Evolutionary conservation across 1,139 yeast species (phyloP), one percentile per base, ranked within the genome.

Genomic region (Debaryomyces nepalensis): DNA sequence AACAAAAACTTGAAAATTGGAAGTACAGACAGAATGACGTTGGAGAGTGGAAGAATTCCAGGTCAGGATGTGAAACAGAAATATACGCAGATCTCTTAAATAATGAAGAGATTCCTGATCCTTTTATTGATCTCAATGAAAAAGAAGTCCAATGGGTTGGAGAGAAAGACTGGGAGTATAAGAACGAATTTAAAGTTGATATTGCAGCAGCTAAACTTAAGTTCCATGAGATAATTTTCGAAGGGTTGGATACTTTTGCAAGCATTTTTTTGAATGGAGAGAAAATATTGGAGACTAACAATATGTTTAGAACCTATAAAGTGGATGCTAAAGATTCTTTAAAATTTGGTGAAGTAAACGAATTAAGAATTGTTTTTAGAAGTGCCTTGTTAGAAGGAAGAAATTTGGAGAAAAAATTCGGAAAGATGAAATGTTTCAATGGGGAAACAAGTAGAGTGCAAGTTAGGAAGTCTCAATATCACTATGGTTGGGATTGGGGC

Each of bases 401-500:
- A 33, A 39, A 53, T 38, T 42, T 59, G 46, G 64, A 61, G 51
- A 42, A 45, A 32, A 43, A 55, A 26, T 43, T 50, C 38, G 63
- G 62, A 4, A 45, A 18, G 42, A 45, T 46, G 36, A 50, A 49
- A 11, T 54, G 71, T 46, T 64, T 61, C 52, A 74, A 70, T 50
- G 79, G 78, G 2, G 77, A 72, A 35, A 41, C 66, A 5, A 54
- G 64, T 30, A 57, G 82, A 32, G 56, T 72, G 33, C 68, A 73
- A 43, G 68, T 71, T 7, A 59, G 82, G 46, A 77, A 77, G 52
- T 78, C 82, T 0, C 82, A 75, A 52, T 77, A 75, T 50, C 81
- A 77, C 46, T 77, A 64, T 52, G 82, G 82, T 3, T 77, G 82
- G 82, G 82, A 77, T 54, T 77, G 82, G 82, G 81, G 81, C 8